phyloP scores from a whole-genome alignment of 2,329 filamentous ascomycete genomes.

The Neospermospora avenae region DNA sequence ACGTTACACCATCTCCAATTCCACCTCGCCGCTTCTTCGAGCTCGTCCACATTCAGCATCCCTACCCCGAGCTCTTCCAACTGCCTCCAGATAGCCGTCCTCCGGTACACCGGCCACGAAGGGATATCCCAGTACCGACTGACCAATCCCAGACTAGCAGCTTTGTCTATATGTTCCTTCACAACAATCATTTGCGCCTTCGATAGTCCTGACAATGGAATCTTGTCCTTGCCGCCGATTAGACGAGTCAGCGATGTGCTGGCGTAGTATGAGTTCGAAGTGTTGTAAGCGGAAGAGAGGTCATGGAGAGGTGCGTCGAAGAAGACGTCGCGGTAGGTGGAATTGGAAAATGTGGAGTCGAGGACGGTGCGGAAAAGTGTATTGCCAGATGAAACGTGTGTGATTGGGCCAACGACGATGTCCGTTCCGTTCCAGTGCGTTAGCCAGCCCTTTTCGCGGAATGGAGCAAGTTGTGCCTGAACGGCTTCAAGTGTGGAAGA shows the following conservation, averaged over 20 bases:
- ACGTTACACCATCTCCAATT: slow-evolving; percentile 25
- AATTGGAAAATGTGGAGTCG: slow-evolving; percentile 30
- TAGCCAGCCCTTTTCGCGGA: slow-evolving; percentile 40
- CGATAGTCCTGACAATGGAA: slow-evolving; percentile 16
- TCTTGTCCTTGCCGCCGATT: slow-evolving; percentile 6
- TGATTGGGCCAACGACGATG: slow-evolving; percentile 40
- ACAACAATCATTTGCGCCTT: slow-evolving; percentile 26
- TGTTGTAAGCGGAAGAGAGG: slow-evolving; percentile 24
- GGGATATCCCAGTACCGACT: slow-evolving; percentile 44
- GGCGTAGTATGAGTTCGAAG: slow-evolving; percentile 31
- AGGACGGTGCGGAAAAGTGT: slow-evolving; percentile 42
- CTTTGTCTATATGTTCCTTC: slow-evolving; percentile 30
- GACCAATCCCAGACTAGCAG: slow-evolving; percentile 38
- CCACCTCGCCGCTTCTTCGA: slow-evolving; percentile 36
- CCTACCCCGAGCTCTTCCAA: slow-evolving; percentile 40
- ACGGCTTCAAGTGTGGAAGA: slow-evolving; percentile 39
- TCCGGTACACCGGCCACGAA: slow-evolving; percentile 37
- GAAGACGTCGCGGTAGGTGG: slow-evolving; percentile 44
- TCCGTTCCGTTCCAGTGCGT: slow-evolving; percentile 38
- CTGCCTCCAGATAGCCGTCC: slow-evolving; percentile 41
- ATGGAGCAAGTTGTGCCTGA: slow-evolving; percentile 39
- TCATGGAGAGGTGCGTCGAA: slow-evolving; percentile 44
- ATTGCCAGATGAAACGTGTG: slow-evolving; percentile 49
- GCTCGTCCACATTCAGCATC: slow-evolving; percentile 43
- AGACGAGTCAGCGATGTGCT: slow-evolving; percentile 21